Evolutionary conservation across 495 filamentous ascomycete species (phyloP).

Genomic region (Neurospora intermedia): DNA sequence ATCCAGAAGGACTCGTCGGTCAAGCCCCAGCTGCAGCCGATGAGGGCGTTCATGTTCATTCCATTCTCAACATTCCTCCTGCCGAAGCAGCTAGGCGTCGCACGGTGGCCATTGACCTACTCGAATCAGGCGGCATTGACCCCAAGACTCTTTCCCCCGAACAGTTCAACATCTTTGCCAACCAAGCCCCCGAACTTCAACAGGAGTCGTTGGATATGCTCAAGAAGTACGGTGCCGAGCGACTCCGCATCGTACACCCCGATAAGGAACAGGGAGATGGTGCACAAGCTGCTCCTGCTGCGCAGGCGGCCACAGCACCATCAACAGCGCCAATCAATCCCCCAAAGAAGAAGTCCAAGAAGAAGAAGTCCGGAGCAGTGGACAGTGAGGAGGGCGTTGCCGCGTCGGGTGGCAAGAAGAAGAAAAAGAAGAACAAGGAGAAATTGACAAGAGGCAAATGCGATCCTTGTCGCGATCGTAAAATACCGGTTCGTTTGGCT

Average conservation of each 20-base stretch:
- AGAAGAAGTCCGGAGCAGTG: conserved; percentile 17
- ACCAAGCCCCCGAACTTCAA: conserved; percentile 37
- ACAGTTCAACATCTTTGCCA: conserved; percentile 41
- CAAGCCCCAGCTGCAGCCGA: neutral
- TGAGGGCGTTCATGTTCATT: conserved; percentile 5
- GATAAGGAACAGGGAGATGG: conserved; percentile 17
- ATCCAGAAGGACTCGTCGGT: conserved; percentile 11
- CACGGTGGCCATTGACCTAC: conserved; percentile 30
- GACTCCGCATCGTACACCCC: conserved; percentile 36
- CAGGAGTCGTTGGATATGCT: conserved; percentile 35
- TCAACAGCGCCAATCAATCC: conserved; percentile 1
- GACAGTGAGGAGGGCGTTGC: conserved; percentile 5
- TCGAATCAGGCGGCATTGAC: conserved; percentile 24
- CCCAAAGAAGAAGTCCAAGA: conserved; percentile 15
- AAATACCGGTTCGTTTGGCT: conserved; percentile 14
- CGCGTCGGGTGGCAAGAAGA: conserved; percentile 9
- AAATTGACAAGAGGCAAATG: conserved; percentile 27
- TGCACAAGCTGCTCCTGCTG: conserved; percentile 14
- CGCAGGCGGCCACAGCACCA: conserved; percentile 1
- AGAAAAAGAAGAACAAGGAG: conserved; percentile 13
- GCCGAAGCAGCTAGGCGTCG: conserved; percentile 31
- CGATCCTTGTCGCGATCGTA: conserved; percentile 25
- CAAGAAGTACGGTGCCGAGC: conserved; percentile 32
- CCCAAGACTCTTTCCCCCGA: conserved; percentile 32
- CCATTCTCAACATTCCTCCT: conserved; percentile 29